Evolutionary conservation across 495 filamentous ascomycete species (phyloP), one percentile per base, ranked within the genome.

Genomic region (Penicillium egyptiacum): DNA sequence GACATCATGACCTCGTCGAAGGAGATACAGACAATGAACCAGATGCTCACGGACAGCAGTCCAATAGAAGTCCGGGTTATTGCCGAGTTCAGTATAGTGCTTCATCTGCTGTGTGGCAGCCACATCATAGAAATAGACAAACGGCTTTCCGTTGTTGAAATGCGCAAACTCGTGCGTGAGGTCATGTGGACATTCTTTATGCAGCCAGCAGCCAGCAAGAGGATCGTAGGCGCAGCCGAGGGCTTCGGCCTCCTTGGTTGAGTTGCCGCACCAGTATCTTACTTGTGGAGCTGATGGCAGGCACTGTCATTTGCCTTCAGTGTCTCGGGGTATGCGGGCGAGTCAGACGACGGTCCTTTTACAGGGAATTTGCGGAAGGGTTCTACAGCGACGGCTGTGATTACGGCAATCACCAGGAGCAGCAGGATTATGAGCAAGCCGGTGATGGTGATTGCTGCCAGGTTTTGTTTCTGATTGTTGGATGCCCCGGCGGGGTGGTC

Each of bases 61-160:
- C 58, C 58, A 61, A 20, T 61, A 61, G 33, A 41, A 47, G 22
- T 48, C 55, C 7, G 33, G 47, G 26, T 57, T 61, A 17, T 51
- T 42, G 2, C 58, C 58, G 16, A 61, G 48, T 35, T 61, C 58
- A 12, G 46, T 47, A 9, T 61, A 61, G 8, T 61, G 54, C 25
- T 53, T 61, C 54, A 61, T 61, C n/a, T 35, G 53, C n/a, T 42
- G 49, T 9, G 53, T 61, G 9, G 54, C 54, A 1, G 31, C 54
- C 30, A 57, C 58, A 23, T 61, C 58, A 11, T 61, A 61, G 48
- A 53, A 61, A 22, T 61, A 61, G 12, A 57, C 37, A 23, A 61
- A 61, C 2, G 58, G 58, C 42, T 57, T 61, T 19, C 58, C 58
- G n/a, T 61, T 30, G 23, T 61, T 57, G 43, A 61, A 61, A 43